phyloP scores from a whole-genome alignment of 2,329 filamentous ascomycete genomes.

The Colletotrichum horii region DNA sequence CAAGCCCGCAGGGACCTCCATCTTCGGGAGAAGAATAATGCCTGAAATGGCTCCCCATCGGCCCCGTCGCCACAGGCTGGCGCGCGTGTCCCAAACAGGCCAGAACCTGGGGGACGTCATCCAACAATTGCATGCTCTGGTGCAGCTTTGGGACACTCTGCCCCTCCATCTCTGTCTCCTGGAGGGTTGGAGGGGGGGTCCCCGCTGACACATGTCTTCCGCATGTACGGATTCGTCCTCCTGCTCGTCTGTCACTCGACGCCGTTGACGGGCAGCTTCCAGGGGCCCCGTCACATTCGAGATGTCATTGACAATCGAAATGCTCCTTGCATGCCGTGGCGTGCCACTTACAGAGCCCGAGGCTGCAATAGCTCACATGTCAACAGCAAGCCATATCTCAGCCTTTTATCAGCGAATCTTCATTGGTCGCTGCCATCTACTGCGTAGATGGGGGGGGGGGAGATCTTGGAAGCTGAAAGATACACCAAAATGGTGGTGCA shows the following conservation, averaged over 20 bases:
- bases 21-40: constrained; percentile 13
- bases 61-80: neutral
- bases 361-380: neutral
- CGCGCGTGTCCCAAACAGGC: constrained; percentile 14
- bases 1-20: neutral
- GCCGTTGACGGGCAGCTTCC: neutral
- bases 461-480: neutral
- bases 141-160: neutral
- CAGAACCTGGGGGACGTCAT: constrained; percentile 15
- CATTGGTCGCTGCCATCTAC: constrained; percentile 4
- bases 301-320: constrained; percentile 5
- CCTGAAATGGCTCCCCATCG: constrained; percentile 7
- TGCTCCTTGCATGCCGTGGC: constrained; percentile 7
- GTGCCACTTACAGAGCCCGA: neutral
- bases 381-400: neutral
- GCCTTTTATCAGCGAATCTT: neutral
- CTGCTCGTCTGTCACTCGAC: neutral
- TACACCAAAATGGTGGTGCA: neutral
- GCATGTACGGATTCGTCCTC: constrained; percentile 4
- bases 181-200: neutral
- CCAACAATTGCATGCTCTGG: constrained; percentile 9
- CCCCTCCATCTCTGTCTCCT: neutral
- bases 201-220: constrained; percentile 18
- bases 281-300: neutral
- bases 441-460: neutral